phyloP scores from a whole-genome alignment of 345 rosid genomes.

The Populus deltoides region DNA sequence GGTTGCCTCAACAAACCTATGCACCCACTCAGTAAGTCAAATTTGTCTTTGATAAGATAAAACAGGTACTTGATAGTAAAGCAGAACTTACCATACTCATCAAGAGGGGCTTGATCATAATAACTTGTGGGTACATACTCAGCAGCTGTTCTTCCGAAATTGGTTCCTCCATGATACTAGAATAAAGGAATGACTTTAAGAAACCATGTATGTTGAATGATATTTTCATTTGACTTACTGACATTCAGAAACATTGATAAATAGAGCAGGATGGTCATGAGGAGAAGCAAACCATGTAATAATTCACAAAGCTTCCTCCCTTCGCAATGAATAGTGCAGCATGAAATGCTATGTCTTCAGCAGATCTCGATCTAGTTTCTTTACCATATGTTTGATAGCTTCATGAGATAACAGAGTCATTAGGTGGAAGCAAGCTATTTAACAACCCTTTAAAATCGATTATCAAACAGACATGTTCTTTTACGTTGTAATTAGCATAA shows the following conservation, averaged over 20 bases:
- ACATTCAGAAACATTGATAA: too few species aligned
- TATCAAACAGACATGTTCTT: too few species aligned
- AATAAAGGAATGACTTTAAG: neutral
- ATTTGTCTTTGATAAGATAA: too few species aligned
- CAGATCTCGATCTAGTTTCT: constrained; percentile 44
- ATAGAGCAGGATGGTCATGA: neutral
- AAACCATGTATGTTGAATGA: neutral
- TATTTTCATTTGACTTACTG: too few species aligned
- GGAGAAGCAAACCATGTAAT: constrained; percentile 57
- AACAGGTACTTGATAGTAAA: neutral
- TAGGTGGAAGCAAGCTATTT: neutral
- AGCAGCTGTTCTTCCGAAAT: constrained; percentile 58
- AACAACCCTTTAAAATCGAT: neutral
- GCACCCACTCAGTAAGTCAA: constrained; percentile 6
- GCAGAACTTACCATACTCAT: constrained; percentile 57
- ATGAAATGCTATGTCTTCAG: constrained; percentile 70
- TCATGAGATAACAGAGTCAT: neutral
- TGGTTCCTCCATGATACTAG: constrained; percentile 82
- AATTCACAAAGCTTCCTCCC: constrained; percentile 71
- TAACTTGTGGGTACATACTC: constrained; percentile 50
- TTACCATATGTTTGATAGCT: constrained; percentile 61
- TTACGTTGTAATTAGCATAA: too few species aligned
- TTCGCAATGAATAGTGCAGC: constrained; percentile 64
- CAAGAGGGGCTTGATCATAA: constrained; percentile 70
- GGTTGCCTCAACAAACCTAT: constrained; percentile 63